Evolutionary conservation across 805 yeast genomes (phyloP), one percentile per base, ranked within the genome.

Genomic region (Hanseniaspora lindneri): DNA sequence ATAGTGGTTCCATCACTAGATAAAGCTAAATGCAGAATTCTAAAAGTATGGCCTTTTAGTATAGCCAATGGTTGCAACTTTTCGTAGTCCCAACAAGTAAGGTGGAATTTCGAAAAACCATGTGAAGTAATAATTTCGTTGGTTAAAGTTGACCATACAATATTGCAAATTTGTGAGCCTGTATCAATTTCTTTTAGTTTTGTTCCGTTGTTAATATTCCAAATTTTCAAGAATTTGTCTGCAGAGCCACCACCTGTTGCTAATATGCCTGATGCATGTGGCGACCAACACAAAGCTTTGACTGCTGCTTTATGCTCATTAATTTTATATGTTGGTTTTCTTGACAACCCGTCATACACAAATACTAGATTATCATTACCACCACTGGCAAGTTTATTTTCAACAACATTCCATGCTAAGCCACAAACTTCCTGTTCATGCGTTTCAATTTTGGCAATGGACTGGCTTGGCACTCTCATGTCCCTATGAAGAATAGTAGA

Each of bases 221-320:
- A 92, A 21, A 87, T 77, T 62, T 88, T 84, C 56, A 92, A 81
- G 34, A 80, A 74, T 50, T 89, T 77, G 64, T 92, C 98, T 1
- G 94, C 88, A 0, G 97, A 87, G 32, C 98, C 98, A 17, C 98
- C 98, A 14, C 98, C 98, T 1, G 92, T 76, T 1, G 97, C 97
- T 49, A 92, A 64, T 2, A 88, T 73, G 1, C 97, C 96, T 49
- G 96, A 70, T 60, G 86, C 95, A 60, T 92, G 97, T 2, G 98
- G 97, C 1, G 94, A 83, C 98, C 98, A 92, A 1, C 95, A 84
- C 47, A 92, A 73, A 0, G 97, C 98, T 65, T 92, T 92, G 3
- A 92, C 94, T 0, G 98, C 98, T 1, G 97, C 96, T 16, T 75
- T 77, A 62, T 92, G 97, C 54, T 86, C 95, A 2, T 72, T 69